Base-by-base conservation (phyloP, 306 rosid species). In the Dryas octopetala region DNA sequence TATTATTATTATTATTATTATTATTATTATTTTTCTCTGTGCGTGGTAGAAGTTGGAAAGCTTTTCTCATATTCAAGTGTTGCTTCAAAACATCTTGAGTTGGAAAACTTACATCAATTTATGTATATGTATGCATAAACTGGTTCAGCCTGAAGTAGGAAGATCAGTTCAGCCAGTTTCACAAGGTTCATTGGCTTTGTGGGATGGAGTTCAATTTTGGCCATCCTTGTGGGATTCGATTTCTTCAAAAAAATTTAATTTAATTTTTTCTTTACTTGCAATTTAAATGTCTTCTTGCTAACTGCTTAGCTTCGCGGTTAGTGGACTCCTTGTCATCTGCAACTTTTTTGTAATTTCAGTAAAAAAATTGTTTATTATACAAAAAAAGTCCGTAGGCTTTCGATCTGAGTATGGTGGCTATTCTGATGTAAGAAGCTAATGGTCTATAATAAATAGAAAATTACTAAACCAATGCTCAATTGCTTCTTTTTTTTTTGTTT, bases 91-190 rank as follows among this genome's bases (percentile, higher is more conserved):
- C 48, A 52, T 69, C 62, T 9, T 0, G 38, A 32, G 38, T 32
- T 32, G 2, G 38, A n/a, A 38, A 69, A 32, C 32, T 17, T 67
- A 16, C 28, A 9, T 52, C 1, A 51, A 59, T 59, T 26, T 40
- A 58, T 59, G 49, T 40, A 12, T 38, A 38, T 51, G 49, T n/a
- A n/a, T 48, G 19, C 15, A 23, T n/a, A 66, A 43, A 44, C 47
- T 79, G 71, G 64, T 79, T 68, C 51, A 68, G 49, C 46, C 17
- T 10, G 51, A 60, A 62, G 53, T 53, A 48, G 51, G 9, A 23
- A 57, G 32, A 58, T 71, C n/a, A 69, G 38, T 15, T 40, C 51
- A 7, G 62, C 51, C 38, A 74, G 53, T 23, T 60, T 47, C 15
- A n/a, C 50, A 51, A 50, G 45, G 17, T 50, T 32, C 57, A 10